Conservation (phyloP, 805 yeast genomes). For the Monosporozyma aquatica region DNA sequence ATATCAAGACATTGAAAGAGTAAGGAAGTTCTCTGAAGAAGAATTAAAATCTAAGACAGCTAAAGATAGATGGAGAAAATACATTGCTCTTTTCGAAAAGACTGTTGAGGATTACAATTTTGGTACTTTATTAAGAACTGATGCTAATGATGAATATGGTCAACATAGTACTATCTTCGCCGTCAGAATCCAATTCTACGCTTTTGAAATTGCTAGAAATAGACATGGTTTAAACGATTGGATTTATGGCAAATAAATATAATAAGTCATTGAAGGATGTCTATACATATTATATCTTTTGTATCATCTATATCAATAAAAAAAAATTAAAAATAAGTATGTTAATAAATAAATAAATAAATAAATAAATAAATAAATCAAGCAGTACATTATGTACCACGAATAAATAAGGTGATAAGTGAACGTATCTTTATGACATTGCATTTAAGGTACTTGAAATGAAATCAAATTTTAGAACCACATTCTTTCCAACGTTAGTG, state of each 20-base stretch:
- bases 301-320: neutral
- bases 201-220: conserved; percentile 90
- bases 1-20: conserved; percentile 50
- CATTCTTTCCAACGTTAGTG: too few relatives aligned
- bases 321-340: neutral
- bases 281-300: neutral
- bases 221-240: conserved; percentile 87
- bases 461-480: too few relatives aligned
- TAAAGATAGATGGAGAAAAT: conserved; percentile 85
- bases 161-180: conserved; percentile 81
- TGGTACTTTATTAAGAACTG: conserved; percentile 84
- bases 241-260: conserved; percentile 39
- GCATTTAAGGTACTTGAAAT: too few relatives aligned
- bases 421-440: too few relatives aligned
- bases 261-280: too few relatives aligned
- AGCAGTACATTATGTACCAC: too few relatives aligned
- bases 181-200: conserved; percentile 90
- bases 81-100: conserved; percentile 72
- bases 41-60: conserved; percentile 73
- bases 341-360: neutral
- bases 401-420: too few relatives aligned
- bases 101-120: conserved; percentile 84
- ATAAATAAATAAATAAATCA: neutral
- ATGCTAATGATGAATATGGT: conserved; percentile 61
- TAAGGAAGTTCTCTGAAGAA: conserved; percentile 57